phyloP scores from a whole-genome alignment of 495 filamentous ascomycete genomes.

The Aspergillus sclerotioniger region DNA sequence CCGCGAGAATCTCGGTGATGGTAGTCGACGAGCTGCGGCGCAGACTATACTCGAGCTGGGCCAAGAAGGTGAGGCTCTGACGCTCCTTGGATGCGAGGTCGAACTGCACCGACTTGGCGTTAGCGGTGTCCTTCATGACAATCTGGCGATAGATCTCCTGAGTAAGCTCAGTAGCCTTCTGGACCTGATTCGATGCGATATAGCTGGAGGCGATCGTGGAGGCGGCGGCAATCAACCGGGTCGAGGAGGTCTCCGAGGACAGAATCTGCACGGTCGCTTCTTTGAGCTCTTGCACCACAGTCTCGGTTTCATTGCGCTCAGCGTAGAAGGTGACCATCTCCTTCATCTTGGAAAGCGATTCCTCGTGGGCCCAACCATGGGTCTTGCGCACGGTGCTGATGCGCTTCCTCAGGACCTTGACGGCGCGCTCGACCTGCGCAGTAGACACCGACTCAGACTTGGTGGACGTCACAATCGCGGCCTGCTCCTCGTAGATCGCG shows the following conservation, averaged over 20 bases:
- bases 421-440: constrained; percentile 29
- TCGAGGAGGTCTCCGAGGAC: constrained; percentile 30
- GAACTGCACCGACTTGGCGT: constrained; percentile 22
- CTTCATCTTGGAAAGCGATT: constrained; percentile 36
- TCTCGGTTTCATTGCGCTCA: constrained; percentile 30
- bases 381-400: constrained; percentile 30
- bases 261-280: constrained; percentile 38
- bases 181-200: constrained; percentile 29
- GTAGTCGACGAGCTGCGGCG: constrained; percentile 23
- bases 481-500: constrained; percentile 40
- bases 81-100: constrained; percentile 36
- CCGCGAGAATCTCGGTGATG: constrained; percentile 36
- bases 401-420: constrained; percentile 31
- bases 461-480: constrained; percentile 19
- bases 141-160: constrained; percentile 43
- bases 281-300: constrained; percentile 31
- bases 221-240: constrained; percentile 30
- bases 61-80: constrained; percentile 40
- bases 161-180: constrained; percentile 32
- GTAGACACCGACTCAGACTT: constrained; percentile 29
- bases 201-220: constrained; percentile 35
- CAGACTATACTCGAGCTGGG: constrained; percentile 38
- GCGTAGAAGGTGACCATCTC: constrained; percentile 36
- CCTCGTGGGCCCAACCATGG: constrained; percentile 41
- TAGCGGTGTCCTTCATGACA: constrained; percentile 23